Percentiles rank a stretch among this genome's conserved stretches.
Conservation (phyloP, 306 rosid genomes). For the Trichosanthes truncata region DNA sequence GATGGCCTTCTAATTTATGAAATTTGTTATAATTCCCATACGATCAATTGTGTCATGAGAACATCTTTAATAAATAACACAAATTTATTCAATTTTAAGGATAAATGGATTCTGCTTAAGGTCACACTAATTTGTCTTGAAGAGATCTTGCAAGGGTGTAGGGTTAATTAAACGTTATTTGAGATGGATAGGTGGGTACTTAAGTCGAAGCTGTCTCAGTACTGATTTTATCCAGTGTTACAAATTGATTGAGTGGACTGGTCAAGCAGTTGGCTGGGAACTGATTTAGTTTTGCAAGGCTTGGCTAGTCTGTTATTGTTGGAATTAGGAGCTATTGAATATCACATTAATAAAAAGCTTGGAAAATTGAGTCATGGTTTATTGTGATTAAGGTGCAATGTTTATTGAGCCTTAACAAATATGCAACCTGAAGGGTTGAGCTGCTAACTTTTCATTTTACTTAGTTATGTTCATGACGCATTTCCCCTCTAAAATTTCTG, state of each 20-base stretch:
- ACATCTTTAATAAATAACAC: not conserved
- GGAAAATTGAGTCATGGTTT: not conserved
- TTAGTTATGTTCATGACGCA: not conserved
- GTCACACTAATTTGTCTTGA: not conserved
- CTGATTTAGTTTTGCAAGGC: not conserved
- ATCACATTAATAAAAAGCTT: not conserved
- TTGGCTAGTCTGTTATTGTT: not conserved
- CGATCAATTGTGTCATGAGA: not conserved
- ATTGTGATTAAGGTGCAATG: not conserved
- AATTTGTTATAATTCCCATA: not conserved
- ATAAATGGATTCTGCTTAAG: not conserved
- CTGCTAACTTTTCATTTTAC: not conserved
- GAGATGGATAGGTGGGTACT: not conserved
- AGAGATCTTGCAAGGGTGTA: not conserved
- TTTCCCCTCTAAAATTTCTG: not conserved
- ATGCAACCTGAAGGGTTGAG: not conserved
- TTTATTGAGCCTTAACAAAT: not conserved
- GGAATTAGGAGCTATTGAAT: not conserved
- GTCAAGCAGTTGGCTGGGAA: not conserved
- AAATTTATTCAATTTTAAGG: not conserved
- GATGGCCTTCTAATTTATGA: not conserved
- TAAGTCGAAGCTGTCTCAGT: not conserved
- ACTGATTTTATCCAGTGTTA: not conserved
- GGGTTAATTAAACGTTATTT: not conserved
- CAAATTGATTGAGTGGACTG: not conserved